phyloP scores from a whole-genome alignment of 2,329 filamentous ascomycete genomes.

The Penicillium sp. region DNA sequence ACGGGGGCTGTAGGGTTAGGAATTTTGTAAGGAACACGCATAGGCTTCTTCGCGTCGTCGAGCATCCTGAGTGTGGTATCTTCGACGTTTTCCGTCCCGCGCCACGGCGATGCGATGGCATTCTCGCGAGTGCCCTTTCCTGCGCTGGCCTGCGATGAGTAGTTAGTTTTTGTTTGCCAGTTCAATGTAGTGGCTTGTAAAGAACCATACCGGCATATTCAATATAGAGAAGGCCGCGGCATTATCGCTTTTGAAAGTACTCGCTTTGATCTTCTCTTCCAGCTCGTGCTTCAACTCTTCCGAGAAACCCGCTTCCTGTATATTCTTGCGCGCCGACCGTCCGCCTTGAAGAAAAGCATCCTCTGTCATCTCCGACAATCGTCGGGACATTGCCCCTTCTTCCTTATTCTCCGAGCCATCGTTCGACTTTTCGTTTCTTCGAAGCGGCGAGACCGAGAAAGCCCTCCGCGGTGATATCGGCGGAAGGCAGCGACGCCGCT shows the following conservation, averaged over 20 bases:
- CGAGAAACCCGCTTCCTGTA: slow-evolving; percentile 61
- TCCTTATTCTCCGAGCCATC: slow-evolving; percentile 26
- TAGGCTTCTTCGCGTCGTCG: slow-evolving; percentile 57
- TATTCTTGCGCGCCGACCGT: slow-evolving; percentile 51
- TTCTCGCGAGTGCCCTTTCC: slow-evolving; percentile 65
- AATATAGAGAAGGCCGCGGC: slow-evolving; percentile 52
- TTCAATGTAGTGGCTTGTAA: no score
- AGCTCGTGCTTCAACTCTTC: slow-evolving; percentile 57
- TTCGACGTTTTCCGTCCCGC: slow-evolving; percentile 67
- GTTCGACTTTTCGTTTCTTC: slow-evolving; percentile 21
- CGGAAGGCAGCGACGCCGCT: background rate
- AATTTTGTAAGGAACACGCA: slow-evolving; percentile 42
- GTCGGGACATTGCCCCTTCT: slow-evolving; percentile 55
- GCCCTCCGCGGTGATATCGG: slow-evolving; percentile 1
- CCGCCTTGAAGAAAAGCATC: slow-evolving; percentile 54
- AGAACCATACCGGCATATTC: slow-evolving; percentile 45
- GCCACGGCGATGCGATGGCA: slow-evolving; percentile 70
- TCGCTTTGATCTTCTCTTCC: slow-evolving; percentile 56
- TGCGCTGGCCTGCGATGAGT: slow-evolving; percentile 46
- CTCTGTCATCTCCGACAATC: slow-evolving; percentile 58
- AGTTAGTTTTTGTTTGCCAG: background rate
- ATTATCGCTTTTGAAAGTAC: slow-evolving; percentile 53
- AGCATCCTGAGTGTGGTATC: slow-evolving; percentile 81
- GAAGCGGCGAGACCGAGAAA: slow-evolving; percentile 20
- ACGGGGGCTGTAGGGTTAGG: slow-evolving; percentile 38